Percentiles rank a stretch among this genome's conserved stretches.
Conservation (phyloP, 2,329 filamentous ascomycete species). For the Ophiostoma novo-ulmi region DNA sequence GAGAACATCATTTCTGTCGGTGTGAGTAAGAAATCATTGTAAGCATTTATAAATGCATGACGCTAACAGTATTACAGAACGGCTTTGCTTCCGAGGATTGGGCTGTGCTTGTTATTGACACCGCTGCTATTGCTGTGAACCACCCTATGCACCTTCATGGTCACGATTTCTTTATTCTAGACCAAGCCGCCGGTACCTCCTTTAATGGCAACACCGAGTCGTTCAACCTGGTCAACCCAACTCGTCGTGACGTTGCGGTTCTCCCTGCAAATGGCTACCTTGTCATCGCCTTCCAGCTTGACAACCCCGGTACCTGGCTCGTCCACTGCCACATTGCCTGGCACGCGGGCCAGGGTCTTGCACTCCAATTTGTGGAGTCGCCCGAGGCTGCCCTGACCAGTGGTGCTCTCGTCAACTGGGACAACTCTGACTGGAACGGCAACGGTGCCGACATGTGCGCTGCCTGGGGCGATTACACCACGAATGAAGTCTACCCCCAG, state of each 20-base stretch:
- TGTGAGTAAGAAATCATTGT: neutral
- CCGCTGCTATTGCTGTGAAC: slow-evolving; percentile 13
- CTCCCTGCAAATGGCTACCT: slow-evolving; percentile 41
- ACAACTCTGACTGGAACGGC: slow-evolving; percentile 16
- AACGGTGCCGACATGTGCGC: slow-evolving; percentile 24
- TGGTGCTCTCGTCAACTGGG: slow-evolving; percentile 9
- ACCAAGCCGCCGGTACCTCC: slow-evolving; percentile 18
- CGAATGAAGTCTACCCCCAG: neutral
- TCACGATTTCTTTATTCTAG: slow-evolving; percentile 32
- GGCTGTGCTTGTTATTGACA: slow-evolving; percentile 26
- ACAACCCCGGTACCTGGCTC: slow-evolving; percentile 47
- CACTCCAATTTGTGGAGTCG: slow-evolving; percentile 45
- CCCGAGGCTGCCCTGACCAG: slow-evolving; percentile 5
- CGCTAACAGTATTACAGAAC: neutral
- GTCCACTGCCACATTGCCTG: slow-evolving; percentile 46
- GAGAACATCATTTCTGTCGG: slow-evolving; percentile 26
- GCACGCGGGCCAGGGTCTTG: slow-evolving; percentile 45
- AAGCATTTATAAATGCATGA: neutral
- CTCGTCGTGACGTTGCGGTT: slow-evolving; percentile 42
- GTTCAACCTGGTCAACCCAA: slow-evolving; percentile 35
- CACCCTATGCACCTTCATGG: slow-evolving; percentile 30
- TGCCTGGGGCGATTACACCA: slow-evolving; percentile 24
- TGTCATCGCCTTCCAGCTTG: slow-evolving; percentile 42
- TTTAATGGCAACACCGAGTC: slow-evolving; percentile 25
- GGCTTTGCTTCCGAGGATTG: slow-evolving; percentile 19